Evolutionary conservation across 2,329 filamentous ascomycete species (phyloP).

Genomic region (Clonostachys sp.): DNA sequence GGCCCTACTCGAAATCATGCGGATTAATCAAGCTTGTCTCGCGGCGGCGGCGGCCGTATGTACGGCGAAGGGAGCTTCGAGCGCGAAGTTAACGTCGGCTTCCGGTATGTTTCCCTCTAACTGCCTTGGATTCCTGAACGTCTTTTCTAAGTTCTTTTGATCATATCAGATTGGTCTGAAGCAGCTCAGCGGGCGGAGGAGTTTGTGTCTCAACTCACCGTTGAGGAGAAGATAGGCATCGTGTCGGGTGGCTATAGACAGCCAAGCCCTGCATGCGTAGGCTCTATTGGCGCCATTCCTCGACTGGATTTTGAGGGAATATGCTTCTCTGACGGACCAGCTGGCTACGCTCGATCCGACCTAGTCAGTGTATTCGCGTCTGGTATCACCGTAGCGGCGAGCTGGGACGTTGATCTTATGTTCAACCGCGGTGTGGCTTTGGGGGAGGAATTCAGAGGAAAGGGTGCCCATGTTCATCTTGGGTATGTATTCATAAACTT

Average conservation of each 20-base stretch:
- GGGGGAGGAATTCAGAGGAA: conserved; percentile 66
- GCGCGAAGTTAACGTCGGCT: too few species aligned
- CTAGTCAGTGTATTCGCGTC: conserved; percentile 38
- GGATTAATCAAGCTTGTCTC: too few species aligned
- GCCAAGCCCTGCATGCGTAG: conserved; percentile 21
- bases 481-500: conserved; percentile 20
- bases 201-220: conserved; percentile 17
- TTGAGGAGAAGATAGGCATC: conserved; percentile 22
- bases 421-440: conserved; percentile 58
- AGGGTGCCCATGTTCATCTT: conserved; percentile 67
- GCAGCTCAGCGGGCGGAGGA: conserved; percentile 26
- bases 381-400: conserved; percentile 56
- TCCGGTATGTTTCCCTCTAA: too few species aligned
- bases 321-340: conserved; percentile 30
- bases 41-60: too few species aligned
- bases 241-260: conserved; percentile 16
- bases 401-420: conserved; percentile 69
- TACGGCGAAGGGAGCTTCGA: too few species aligned
- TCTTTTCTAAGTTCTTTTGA: too few species aligned
- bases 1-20: too few species aligned
- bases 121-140: too few species aligned
- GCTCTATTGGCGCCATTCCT: conserved; percentile 27
- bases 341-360: conserved; percentile 21
- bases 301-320: conserved; percentile 34
- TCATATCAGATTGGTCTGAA: conserved; percentile 19